phyloP scores from a whole-genome alignment of 176 grass and related monocot species.

The Raddia guianensis region DNA sequence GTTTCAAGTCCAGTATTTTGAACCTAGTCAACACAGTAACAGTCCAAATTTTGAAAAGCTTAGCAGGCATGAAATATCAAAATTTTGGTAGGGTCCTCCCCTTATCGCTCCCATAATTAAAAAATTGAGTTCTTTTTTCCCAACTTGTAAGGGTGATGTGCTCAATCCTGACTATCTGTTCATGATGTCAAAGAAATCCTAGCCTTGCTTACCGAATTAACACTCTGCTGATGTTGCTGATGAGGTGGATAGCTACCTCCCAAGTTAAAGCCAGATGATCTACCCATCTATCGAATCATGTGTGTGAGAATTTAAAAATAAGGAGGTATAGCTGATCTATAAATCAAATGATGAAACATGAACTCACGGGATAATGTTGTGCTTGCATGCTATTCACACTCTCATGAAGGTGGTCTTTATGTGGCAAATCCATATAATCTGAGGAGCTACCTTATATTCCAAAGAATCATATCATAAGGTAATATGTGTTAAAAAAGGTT shows the following conservation, averaged over 20 bases:
- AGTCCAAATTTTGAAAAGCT: conserved; percentile 36
- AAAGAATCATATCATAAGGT: conserved; percentile 44
- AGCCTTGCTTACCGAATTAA: conserved; percentile 63
- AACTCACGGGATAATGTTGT: conserved; percentile 78
- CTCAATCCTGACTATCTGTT: conserved; percentile 53
- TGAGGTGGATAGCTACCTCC: conserved; percentile 67
- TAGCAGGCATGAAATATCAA: conserved; percentile 8
- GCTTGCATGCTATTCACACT: conserved; percentile 79
- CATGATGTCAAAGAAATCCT: conserved; percentile 44
- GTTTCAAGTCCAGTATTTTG: conserved; percentile 64
- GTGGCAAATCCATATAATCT: conserved; percentile 88
- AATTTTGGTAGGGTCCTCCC: not conserved
- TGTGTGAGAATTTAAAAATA: conserved; percentile 21
- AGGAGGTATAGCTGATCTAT: not conserved
- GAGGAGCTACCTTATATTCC: conserved; percentile 63
- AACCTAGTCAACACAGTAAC: conserved; percentile 65
- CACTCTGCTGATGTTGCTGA: conserved; percentile 74
- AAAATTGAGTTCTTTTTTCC: conserved; percentile 16
- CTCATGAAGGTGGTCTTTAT: conserved; percentile 94
- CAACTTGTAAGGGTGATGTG: conserved; percentile 51
- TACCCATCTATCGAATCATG: conserved; percentile 64
- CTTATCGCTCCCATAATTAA: not conserved
- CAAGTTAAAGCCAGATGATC: conserved; percentile 86
- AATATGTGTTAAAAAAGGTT: not conserved
- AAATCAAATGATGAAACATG: conserved; percentile 23